Base-by-base conservation (phyloP, 148 eudicot species). In the Silene uniflora region DNA sequence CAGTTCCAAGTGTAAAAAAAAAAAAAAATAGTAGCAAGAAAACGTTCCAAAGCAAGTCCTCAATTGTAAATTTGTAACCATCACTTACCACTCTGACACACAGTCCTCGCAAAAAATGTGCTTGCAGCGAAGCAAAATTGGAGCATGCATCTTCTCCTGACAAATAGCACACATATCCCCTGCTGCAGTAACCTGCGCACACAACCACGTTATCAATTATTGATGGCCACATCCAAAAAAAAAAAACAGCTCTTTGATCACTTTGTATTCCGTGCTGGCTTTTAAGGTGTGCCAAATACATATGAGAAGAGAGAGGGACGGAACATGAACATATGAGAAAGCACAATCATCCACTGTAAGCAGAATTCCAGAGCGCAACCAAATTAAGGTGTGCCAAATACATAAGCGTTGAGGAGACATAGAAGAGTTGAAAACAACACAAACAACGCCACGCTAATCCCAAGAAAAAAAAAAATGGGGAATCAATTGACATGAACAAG, bases 81-180 rank as follows among this genome's bases (percentile, higher is more conserved):
- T 16, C 68, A 88, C 93, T 83, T 46, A 91, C 98, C 98, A 93
- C 82, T 93, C 98, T 10, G 97, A 89, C 29, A 88, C 94, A 82
- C 98, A 93, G 80, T 89, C 97, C 81, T 91, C 97, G 65, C 97
- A 89, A 73, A 91, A 91, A 63, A 91, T 85, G 90, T 91, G 98
- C 80, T 93, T 93, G 76, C 98, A 93, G 46, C 97, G 86, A 77
- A 93, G 85, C 64, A 91, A 74, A 82, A 91, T 86, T 47, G 98
- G 98, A 72, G 91, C 80, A 80, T 93, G 97, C 98, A 93, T 91
- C 87, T 91, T 93, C 84, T 91, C 98, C 88, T 93, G 98, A 86
- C 98, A 93, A 47, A 93, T 93, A 61, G 98, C 94, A 83, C 98
- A 91, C 86, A 93, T 72, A 79, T 93, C 97, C 67, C 98, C 98